Evolutionary conservation across 805 yeast genomes (phyloP), one percentile per base, ranked within the genome.

Genomic region (Pichia deserticola): DNA sequence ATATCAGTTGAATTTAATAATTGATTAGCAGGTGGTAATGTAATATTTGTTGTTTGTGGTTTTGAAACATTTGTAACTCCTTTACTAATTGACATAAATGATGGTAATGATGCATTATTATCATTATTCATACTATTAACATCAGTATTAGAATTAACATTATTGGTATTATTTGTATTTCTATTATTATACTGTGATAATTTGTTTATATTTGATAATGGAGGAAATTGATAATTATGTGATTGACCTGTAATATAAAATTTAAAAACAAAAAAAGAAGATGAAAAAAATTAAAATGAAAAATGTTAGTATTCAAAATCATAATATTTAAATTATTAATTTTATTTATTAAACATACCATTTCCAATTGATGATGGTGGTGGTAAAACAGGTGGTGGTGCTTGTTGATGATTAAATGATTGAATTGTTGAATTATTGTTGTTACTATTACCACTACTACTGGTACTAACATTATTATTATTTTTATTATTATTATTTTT

Each of bases 141-240:
- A 34, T 34, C 10, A 5, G 8, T 34, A 34, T 34, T 34, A 34
- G 11, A 5, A 34, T 34, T 12, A 34, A 34, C 8, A 20, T 29
- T 41, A 20, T 61, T 41, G 30, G 64, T 42, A 54, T 20, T 20
- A 20, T 2, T 20, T 20, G 20, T 20, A 20, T 20, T 20, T 20
- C 42, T 37, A 25, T 45, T 38, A 11, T 41, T 50, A 29, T 76
- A 77, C 15, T 74, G 70, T 51, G 74, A 78, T 45, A 74, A 69
- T 34, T 71, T 67, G 52, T 66, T 74, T 35, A 78, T 76, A 34
- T 77, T 76, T 5, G 82, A 77, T 48, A 78, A 70, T 37, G 76
- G 70, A 3, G 82, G 79, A 44, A 78, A 68, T 20, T 79, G 74
- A 56, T 76, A 76, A 48, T 72, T 33, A 40, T 49, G 71, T 64